Evolutionary conservation across 805 yeast species (phyloP).

Genomic region (Lipomyces oligophaga): DNA sequence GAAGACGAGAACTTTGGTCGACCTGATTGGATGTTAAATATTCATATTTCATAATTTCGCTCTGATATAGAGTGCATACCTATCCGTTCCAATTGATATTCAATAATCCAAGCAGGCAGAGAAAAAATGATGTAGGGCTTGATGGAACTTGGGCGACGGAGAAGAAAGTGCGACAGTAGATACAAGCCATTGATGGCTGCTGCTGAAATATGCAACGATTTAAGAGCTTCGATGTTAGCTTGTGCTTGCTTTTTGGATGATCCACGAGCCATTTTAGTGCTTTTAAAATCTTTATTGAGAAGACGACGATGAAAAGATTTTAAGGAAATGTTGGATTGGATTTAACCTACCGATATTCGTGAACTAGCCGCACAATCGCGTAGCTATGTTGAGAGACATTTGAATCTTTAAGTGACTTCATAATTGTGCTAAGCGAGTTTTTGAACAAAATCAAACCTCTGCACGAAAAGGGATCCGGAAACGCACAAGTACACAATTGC

Average conservation of each 20-base stretch:
- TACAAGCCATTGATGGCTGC: conserved; percentile 41
- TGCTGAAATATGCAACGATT: conserved; percentile 39
- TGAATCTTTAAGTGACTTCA: no score
- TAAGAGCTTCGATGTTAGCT: conserved; percentile 36
- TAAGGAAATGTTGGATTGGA: not conserved
- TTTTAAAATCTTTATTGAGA: not conserved
- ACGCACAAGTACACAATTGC: no score
- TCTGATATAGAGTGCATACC: conserved; percentile 33
- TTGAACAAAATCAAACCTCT: no score
- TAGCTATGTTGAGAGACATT: no score
- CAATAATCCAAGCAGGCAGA: conserved; percentile 44
- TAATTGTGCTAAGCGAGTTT: no score
- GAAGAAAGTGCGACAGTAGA: conserved; percentile 39
- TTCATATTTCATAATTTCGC: not conserved
- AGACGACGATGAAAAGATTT: not conserved
- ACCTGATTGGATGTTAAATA: conserved; percentile 32
- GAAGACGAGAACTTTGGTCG: conserved; percentile 49
- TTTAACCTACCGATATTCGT: no score
- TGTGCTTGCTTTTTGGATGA: conserved; percentile 43
- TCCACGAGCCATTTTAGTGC: conserved; percentile 43
- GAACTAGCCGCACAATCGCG: not conserved
- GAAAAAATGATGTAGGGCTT: conserved; percentile 45
- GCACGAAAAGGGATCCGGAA: no score
- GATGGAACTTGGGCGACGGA: conserved; percentile 47
- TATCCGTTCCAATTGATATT: conserved; percentile 53